phyloP scores from a whole-genome alignment of 2,329 filamentous ascomycete genomes.

The Chaetomiaceae sp. region DNA sequence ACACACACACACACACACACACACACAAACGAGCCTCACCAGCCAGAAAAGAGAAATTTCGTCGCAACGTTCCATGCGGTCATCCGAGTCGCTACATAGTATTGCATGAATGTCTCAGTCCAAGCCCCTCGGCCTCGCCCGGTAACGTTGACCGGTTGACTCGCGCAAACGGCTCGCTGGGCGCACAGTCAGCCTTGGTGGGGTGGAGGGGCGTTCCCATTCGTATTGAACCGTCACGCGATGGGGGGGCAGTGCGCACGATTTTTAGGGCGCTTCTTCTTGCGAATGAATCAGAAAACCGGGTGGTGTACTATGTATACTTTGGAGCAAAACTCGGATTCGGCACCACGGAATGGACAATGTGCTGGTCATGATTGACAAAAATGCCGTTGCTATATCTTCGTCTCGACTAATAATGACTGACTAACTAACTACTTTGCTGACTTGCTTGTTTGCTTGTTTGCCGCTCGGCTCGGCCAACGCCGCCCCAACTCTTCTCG shows the following conservation, averaged over 20 bases:
- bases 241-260: background rate
- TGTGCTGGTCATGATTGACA: background rate
- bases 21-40: background rate
- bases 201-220: background rate
- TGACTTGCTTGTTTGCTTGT: too few species aligned
- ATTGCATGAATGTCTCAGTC: background rate
- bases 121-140: background rate
- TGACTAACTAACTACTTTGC: too few species aligned
- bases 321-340: background rate
- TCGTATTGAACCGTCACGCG: background rate
- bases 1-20: background rate
- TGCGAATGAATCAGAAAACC: background rate
- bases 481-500: too few species aligned
- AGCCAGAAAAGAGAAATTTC: background rate
- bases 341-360: too few species aligned
- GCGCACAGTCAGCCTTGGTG: conserved; percentile 5
- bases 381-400: conserved; percentile 9
- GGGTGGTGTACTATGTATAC: too few species aligned
- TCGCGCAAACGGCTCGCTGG: background rate
- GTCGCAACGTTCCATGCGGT: conserved; percentile 3
- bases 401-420: too few species aligned
- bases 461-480: too few species aligned
- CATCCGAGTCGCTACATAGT: background rate
- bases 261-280: background rate
- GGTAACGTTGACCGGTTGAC: too few species aligned